A percentile compares a stretch with the other conserved stretches of the same genome.
phyloP scores from a whole-genome alignment of 1,284 basidiomycete genomes.

The Cystobasidium slooffiae region DNA sequence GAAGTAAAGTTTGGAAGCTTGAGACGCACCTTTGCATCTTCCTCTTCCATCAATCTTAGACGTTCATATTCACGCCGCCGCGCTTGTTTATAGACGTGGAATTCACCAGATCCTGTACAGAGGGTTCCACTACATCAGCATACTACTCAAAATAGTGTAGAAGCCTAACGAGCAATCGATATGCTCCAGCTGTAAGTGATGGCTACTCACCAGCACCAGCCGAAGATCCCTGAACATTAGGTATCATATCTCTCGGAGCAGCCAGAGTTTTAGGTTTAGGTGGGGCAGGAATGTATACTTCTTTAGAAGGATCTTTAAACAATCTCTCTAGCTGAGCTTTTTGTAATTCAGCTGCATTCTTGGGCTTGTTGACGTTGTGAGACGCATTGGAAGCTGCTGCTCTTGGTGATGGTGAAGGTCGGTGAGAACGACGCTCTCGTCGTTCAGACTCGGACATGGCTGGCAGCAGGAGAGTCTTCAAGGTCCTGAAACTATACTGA shows the following conservation, averaged over 20 bases:
- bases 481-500: background rate
- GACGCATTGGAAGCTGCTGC: conserved; percentile 28
- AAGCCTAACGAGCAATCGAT: too few species aligned
- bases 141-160: background rate
- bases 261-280: conserved; percentile 76
- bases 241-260: conserved; percentile 91
- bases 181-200: background rate
- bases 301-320: conserved; percentile 81
- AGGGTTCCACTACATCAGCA: background rate
- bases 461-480: too few species aligned
- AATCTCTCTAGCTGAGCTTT: conserved; percentile 78
- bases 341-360: conserved; percentile 72
- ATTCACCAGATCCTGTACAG: conserved; percentile 79
- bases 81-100: conserved; percentile 97
- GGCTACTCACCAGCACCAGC: conserved; percentile 66
- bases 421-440: conserved; percentile 33
- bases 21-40: conserved; percentile 69
- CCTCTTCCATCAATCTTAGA: conserved; percentile 85
- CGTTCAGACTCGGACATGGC: conserved; percentile 36
- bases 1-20: background rate
- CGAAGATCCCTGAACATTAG: conserved; percentile 93
- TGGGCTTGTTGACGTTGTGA: conserved; percentile 25
- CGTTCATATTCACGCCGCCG: conserved; percentile 93
- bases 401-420: conserved; percentile 37
- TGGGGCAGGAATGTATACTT: conserved; percentile 74